These are phyloP conservation scores for Daldinia bambusicola DNA, from an alignment of 495 filamentous ascomycete species.

Conservation along the genomic window DNA sequence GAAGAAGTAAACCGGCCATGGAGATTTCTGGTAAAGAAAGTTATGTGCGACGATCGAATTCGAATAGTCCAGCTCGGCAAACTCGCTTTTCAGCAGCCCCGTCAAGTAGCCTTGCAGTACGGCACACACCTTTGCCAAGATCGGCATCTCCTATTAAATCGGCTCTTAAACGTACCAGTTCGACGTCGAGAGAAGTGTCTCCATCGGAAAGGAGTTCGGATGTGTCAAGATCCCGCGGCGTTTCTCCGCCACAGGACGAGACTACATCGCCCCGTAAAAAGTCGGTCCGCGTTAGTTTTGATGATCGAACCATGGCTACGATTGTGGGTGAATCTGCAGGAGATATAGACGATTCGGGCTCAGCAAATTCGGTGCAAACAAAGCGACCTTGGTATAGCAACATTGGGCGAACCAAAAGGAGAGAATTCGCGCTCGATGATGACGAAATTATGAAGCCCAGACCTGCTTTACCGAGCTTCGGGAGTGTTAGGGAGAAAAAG, in stretches of 20 bases:
- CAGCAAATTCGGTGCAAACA: constrained; percentile 62
- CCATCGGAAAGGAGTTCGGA: constrained; percentile 58
- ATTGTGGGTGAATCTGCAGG: constrained; percentile 69
- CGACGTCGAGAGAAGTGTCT: constrained; percentile 59
- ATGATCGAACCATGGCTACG: constrained; percentile 67
- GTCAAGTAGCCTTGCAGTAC: constrained; percentile 63
- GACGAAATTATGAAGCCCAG: constrained; percentile 80
- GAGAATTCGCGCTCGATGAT: constrained; percentile 59
- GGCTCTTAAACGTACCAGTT: constrained; percentile 75
- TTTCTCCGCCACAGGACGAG: constrained; percentile 62
- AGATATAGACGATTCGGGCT: constrained; percentile 59
- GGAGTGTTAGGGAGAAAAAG: constrained; percentile 72
- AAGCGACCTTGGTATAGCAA: constrained; percentile 65
- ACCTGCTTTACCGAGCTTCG: constrained; percentile 83
- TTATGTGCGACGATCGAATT: constrained; percentile 45
- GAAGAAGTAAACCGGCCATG: constrained; percentile 41
- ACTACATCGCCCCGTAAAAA: constrained; percentile 68
- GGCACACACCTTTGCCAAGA: constrained; percentile 80
- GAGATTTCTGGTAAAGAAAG: constrained; percentile 31
- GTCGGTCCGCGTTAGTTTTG: constrained; percentile 83
- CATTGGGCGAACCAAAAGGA: constrained; percentile 62
- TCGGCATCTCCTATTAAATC: constrained; percentile 89
- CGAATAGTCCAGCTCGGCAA: constrained; percentile 62
- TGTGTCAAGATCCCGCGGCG: constrained; percentile 43
- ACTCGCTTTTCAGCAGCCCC: constrained; percentile 73